These are phyloP conservation scores for Suillus paluster DNA, from an alignment of 768 basidiomycete genomes.

Conservation along the genomic window DNA sequence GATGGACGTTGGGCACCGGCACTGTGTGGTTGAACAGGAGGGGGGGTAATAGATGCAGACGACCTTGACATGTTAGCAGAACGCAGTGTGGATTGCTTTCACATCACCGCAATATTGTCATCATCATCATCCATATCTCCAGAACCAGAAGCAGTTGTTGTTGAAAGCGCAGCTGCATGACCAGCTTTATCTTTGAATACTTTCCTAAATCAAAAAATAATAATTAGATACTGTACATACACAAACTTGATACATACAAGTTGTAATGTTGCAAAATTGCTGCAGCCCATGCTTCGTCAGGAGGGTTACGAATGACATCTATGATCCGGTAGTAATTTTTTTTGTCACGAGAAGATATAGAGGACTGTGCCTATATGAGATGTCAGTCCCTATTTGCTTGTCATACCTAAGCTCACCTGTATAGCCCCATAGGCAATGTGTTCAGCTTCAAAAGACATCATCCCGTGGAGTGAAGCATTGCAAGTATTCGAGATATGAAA, in stretches of 20 bases:
- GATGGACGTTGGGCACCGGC: too few species aligned
- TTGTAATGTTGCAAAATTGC: conserved; percentile 1
- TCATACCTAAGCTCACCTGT: not conserved
- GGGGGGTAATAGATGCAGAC: not conserved
- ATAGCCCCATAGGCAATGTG: conserved; percentile 9
- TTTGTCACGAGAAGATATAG: conserved; percentile 4
- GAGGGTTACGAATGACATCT: not conserved
- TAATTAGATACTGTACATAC: not conserved
- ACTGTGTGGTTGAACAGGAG: not conserved
- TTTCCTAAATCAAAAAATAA: not conserved
- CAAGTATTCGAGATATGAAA: too few species aligned
- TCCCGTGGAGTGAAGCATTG: too few species aligned
- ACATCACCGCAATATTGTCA: not conserved
- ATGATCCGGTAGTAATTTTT: conserved; percentile 10
- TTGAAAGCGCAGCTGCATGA: not conserved
- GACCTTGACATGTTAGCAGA: not conserved
- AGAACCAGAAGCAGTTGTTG: not conserved
- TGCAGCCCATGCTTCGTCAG: not conserved
- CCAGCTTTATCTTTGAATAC: not conserved
- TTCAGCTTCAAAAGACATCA: not conserved
- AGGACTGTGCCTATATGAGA: conserved; percentile 4
- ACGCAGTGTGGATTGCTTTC: not conserved
- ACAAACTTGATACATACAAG: not conserved
- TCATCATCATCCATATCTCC: not conserved
- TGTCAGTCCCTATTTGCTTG: too few species aligned